A percentile compares a stretch with the other conserved stretches of the same genome.
Conservation (phyloP, 2,329 filamentous ascomycete genomes). For the Aschersonia sp. region DNA sequence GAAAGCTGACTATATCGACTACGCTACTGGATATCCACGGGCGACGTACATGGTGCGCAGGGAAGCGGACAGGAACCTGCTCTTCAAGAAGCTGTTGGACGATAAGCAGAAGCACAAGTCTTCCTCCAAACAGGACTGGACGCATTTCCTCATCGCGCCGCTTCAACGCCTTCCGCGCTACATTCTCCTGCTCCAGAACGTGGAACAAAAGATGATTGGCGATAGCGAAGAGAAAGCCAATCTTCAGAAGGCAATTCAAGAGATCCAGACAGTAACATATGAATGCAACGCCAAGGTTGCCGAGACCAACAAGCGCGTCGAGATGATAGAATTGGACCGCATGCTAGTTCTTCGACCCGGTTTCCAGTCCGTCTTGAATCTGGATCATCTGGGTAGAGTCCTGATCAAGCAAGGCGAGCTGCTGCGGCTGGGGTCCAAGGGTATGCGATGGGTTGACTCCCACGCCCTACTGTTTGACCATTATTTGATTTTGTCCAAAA, state of each 20-base stretch:
- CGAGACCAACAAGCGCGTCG: conserved; percentile 83
- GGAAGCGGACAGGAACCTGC: conserved; percentile 70
- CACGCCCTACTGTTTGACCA: conserved; percentile 93
- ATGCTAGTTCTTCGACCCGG: conserved; percentile 78
- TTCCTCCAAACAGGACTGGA: conserved; percentile 79
- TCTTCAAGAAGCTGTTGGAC: conserved; percentile 79
- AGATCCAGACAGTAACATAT: conserved; percentile 77
- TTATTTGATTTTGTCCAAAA: conserved; percentile 86
- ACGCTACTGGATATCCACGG: conserved; percentile 74
- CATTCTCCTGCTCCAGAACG: conserved; percentile 65
- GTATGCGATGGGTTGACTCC: conserved; percentile 87
- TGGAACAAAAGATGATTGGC: conserved; percentile 67
- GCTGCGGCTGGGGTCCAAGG: conserved; percentile 74
- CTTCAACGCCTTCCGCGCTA: conserved; percentile 90
- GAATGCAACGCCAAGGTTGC: conserved; percentile 90
- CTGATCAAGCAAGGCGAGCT: conserved; percentile 82
- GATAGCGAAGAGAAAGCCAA: conserved; percentile 88
- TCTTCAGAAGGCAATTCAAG: conserved; percentile 69
- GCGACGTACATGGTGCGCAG: conserved; percentile 73
- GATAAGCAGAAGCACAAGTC: conserved; percentile 63
- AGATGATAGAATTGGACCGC: conserved; percentile 67
- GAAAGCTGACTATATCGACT: conserved; percentile 76
- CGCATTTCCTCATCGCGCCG: conserved; percentile 84
- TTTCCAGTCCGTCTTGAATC: conserved; percentile 79
- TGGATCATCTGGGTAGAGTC: conserved; percentile 87